Percentiles rank a stretch among this genome's conserved stretches.
phyloP scores from a whole-genome alignment of 495 filamentous ascomycete species.

The Cenococcum geophilum region DNA sequence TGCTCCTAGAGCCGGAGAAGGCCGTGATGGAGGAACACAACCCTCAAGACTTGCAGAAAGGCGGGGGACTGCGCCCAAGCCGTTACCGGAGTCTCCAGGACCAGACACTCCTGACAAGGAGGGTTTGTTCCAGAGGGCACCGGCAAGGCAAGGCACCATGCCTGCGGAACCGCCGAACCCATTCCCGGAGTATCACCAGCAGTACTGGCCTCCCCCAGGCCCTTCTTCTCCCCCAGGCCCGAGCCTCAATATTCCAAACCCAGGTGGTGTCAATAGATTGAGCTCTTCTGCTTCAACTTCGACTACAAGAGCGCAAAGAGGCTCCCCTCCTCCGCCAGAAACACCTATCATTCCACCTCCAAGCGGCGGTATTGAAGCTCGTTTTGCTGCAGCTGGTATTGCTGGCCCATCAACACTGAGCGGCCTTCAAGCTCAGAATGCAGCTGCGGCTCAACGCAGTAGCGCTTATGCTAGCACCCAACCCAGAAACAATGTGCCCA shows the following conservation, averaged over 20 bases:
- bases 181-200: constrained; percentile 56
- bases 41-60: constrained; percentile 35
- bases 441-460: constrained; percentile 69
- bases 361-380: constrained; percentile 75
- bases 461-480: constrained; percentile 62
- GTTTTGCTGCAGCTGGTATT: constrained; percentile 83
- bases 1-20: constrained; percentile 19
- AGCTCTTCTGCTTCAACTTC: constrained; percentile 85
- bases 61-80: constrained; percentile 58
- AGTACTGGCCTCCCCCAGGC: constrained; percentile 56
- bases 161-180: constrained; percentile 42
- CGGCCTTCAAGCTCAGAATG: constrained; percentile 69
- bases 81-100: constrained; percentile 69
- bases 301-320: constrained; percentile 84
- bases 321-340: constrained; percentile 91
- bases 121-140: constrained; percentile 57
- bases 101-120: constrained; percentile 65
- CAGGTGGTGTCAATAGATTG: constrained; percentile 63
- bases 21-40: constrained; percentile 13
- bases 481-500: constrained; percentile 29
- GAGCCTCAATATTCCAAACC: constrained; percentile 40
- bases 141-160: constrained; percentile 32
- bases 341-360: constrained; percentile 77
- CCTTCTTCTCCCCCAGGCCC: constrained; percentile 5
- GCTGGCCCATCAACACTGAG: constrained; percentile 75